Conservation (phyloP, 768 basidiomycete species). For the Termitomyces sp. region DNA sequence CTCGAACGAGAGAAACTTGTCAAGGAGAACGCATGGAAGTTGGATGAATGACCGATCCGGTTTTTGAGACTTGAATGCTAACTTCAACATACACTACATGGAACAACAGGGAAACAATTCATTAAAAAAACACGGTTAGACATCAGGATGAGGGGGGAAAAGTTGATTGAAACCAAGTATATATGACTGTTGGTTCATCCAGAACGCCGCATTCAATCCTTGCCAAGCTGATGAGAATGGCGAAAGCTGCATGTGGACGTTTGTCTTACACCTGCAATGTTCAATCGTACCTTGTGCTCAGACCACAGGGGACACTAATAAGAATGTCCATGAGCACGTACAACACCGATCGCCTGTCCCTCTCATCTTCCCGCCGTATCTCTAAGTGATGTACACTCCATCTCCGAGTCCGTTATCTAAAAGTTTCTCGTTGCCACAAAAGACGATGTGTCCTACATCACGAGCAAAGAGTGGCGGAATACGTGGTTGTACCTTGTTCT, state of each 20-base stretch:
- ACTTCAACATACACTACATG: background rate
- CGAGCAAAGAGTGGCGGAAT: conserved; percentile 59
- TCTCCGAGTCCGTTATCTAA: conserved; percentile 15
- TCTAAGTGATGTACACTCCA: conserved; percentile 26
- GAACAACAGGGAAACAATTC: background rate
- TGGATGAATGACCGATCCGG: conserved; percentile 38
- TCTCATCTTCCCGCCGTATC: background rate
- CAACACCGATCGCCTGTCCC: background rate
- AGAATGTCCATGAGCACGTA: background rate
- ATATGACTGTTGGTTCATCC: too few species aligned
- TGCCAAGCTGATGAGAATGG: too few species aligned
- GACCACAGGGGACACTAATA: too few species aligned
- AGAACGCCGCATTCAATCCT: too few species aligned
- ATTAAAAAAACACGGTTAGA: background rate
- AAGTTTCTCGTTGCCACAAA: conserved; percentile 57
- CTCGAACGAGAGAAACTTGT: conserved; percentile 76
- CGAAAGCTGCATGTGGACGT: background rate
- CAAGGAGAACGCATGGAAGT: conserved; percentile 78
- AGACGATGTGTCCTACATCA: conserved; percentile 62
- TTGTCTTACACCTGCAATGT: background rate
- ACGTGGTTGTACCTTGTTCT: conserved; percentile 25
- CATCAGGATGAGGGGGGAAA: too few species aligned
- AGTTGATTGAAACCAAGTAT: background rate
- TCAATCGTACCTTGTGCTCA: too few species aligned
- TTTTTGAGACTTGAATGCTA: background rate